Evolutionary conservation across 1,284 basidiomycete genomes (phyloP), one percentile per base, ranked within the genome.

Genomic region (Earliella scabrosa): DNA sequence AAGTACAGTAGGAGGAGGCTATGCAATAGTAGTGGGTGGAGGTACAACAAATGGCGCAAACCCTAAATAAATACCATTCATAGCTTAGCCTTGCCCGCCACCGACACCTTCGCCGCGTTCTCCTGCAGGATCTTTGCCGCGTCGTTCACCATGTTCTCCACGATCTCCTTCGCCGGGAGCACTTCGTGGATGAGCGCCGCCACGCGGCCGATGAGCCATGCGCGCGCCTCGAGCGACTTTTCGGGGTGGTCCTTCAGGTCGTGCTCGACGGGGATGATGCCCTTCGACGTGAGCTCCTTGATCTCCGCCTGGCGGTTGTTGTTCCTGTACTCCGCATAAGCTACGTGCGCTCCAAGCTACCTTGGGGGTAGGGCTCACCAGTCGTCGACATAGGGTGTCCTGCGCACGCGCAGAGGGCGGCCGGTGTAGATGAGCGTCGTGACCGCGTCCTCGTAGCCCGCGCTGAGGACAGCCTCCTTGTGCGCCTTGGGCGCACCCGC

Each of bases 351-450:
- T n/a, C n/a, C n/a, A n/a, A n/a, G n/a, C n/a, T n/a, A n/a, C n/a
- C n/a, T n/a, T n/a, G n/a, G n/a, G n/a, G n/a, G n/a, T n/a, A n/a
- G n/a, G 35, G 54, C 68, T 32, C 51, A 70, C 68, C 68, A 72
- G 54, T 70, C 67, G 39, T 86, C 85, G 56, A 95, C 82, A 69
- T 93, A 95, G 20, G 89, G 85, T 10, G 91, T 93, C 69, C 85
- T 85, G 63, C 86, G 77, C 23, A 96, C 90, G 39, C 93, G 86
- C 63, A 97, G 76, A 11, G 95, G 95, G 27, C 95, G 86, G 21
- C 95, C 95, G 52, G 89, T 91, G 76, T 87, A 95, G 67, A 96
- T 95, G 45, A 94, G 69, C 7, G 94, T 95, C 20, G 85, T 85
- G 46, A 87, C 77, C 10, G 86, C 86, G 69, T 92, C 92, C 53